Conservation (phyloP, 2,329 filamentous ascomycete species). For the Aspergillus fijiensis region DNA sequence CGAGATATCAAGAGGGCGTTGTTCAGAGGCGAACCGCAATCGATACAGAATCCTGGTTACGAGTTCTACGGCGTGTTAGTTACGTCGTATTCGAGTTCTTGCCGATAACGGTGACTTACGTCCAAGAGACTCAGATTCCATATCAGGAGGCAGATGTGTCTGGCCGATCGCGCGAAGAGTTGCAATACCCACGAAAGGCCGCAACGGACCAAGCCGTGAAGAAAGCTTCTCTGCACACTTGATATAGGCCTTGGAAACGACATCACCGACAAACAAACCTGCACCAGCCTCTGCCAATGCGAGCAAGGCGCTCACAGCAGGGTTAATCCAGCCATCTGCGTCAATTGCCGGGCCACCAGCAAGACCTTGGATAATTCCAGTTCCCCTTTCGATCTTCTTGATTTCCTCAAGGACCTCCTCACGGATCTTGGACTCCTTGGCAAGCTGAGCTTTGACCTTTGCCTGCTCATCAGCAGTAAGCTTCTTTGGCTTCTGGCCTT, state of each 20-base stretch:
- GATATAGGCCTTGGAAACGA: constrained; percentile 75
- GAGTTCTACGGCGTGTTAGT: constrained; percentile 48
- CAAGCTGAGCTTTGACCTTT: constrained; percentile 87
- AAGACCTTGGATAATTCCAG: constrained; percentile 80
- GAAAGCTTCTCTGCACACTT: constrained; percentile 74
- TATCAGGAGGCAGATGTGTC: constrained; percentile 67
- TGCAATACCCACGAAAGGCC: constrained; percentile 83
- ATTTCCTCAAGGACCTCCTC: constrained; percentile 68
- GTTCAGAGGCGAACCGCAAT: constrained; percentile 84
- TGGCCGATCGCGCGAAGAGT: constrained; percentile 77
- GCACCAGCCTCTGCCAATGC: constrained; percentile 74
- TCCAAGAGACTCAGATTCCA: constrained; percentile 77
- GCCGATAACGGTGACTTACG: constrained; percentile 40
- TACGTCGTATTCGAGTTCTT: neutral
- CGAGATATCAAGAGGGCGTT: constrained; percentile 86
- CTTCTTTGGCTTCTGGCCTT: constrained; percentile 80
- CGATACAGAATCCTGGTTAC: constrained; percentile 88
- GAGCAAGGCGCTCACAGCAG: constrained; percentile 70
- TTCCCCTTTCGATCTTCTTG: constrained; percentile 72
- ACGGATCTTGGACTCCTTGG: constrained; percentile 80
- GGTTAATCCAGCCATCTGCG: constrained; percentile 81
- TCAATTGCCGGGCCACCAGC: constrained; percentile 87
- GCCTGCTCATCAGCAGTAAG: constrained; percentile 82
- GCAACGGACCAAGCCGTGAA: constrained; percentile 69
- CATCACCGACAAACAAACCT: constrained; percentile 75